Percentiles rank a stretch among this genome's conserved stretches.
Conservation (phyloP, 345 rosid species). For the Citrus medica region DNA sequence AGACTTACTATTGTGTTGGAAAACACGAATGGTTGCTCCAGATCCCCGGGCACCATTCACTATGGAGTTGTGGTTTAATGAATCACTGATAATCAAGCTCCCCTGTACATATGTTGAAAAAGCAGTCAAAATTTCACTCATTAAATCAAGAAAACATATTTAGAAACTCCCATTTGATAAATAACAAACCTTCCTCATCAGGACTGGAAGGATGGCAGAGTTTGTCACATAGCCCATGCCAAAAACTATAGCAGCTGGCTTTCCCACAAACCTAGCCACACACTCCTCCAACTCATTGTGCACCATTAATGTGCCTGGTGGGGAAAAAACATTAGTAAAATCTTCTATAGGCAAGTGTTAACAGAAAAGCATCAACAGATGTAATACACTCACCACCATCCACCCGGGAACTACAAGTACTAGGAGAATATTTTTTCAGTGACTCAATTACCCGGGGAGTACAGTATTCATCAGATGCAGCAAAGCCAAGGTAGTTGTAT, state of each 20-base stretch:
- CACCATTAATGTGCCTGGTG: slow-evolving; percentile 65
- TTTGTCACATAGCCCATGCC: slow-evolving; percentile 96
- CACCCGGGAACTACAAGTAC: slow-evolving; percentile 85
- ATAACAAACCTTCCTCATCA: slow-evolving; percentile 71
- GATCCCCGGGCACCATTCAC: slow-evolving; percentile 98
- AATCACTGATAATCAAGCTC: slow-evolving; percentile 86
- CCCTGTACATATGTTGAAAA: slow-evolving; percentile 47
- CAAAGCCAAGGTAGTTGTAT: slow-evolving; percentile 96
- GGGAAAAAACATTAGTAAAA: slow-evolving; percentile 15
- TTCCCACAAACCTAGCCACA: slow-evolving; percentile 85
- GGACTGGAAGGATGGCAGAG: slow-evolving; percentile 82
- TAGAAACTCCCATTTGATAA: background rate
- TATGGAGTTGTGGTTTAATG: slow-evolving; percentile 93
- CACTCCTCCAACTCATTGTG: slow-evolving; percentile 79
- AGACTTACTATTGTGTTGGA: slow-evolving; percentile 85
- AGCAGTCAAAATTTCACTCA: background rate
- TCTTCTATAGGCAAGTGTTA: background rate
- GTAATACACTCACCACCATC: slow-evolving; percentile 64
- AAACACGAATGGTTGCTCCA: slow-evolving; percentile 92
- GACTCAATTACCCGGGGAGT: slow-evolving; percentile 85
- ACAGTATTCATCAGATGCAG: slow-evolving; percentile 93
- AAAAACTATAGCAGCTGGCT: slow-evolving; percentile 81
- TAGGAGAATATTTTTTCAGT: slow-evolving; percentile 67
- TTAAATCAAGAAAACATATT: background rate
- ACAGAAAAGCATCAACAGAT: background rate